A percentile compares a stretch with the other conserved stretches of the same genome.
phyloP scores from a whole-genome alignment of 345 rosid species.

The Brassica carinata region DNA sequence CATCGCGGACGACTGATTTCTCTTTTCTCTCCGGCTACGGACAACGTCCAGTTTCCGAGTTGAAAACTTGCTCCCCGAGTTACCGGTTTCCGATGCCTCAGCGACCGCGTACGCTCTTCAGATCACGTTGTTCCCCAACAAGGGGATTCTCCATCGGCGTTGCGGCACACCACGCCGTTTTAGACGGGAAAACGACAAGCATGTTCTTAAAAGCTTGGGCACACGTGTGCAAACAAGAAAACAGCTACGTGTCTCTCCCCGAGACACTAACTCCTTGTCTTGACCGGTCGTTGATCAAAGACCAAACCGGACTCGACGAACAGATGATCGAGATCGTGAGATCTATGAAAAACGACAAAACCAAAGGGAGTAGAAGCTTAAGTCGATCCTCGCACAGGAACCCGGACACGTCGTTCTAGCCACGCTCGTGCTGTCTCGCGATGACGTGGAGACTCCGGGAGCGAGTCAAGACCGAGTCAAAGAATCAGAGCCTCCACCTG shows the following conservation, averaged over 20 bases:
- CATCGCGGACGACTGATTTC: conserved; percentile 32
- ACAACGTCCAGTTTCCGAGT: conserved; percentile 6
- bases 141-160: conserved; percentile 33
- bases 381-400: neutral
- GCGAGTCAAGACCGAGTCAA: conserved; percentile 21
- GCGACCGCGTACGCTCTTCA: conserved; percentile 13
- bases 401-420: conserved; percentile 14
- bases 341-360: neutral
- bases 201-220: conserved; percentile 45
- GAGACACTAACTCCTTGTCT: conserved; percentile 28
- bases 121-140: conserved; percentile 35
- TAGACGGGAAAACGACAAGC: conserved; percentile 24
- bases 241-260: neutral
- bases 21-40: conserved; percentile 16
- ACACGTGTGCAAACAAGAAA: conserved; percentile 22
- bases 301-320: conserved; percentile 18
- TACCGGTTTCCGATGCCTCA: conserved; percentile 8
- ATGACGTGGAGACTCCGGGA: conserved; percentile 32
- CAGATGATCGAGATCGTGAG: conserved; percentile 3
- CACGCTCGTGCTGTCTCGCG: conserved; percentile 37
- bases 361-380: conserved; percentile 22
- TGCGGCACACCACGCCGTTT: conserved; percentile 21
- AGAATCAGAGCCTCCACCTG: conserved; percentile 13
- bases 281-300: conserved; percentile 28
- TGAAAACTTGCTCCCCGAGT: conserved; percentile 23